Evolutionary conservation across 2,329 filamentous ascomycete genomes (phyloP).

Genomic region (Alternaria rosae): DNA sequence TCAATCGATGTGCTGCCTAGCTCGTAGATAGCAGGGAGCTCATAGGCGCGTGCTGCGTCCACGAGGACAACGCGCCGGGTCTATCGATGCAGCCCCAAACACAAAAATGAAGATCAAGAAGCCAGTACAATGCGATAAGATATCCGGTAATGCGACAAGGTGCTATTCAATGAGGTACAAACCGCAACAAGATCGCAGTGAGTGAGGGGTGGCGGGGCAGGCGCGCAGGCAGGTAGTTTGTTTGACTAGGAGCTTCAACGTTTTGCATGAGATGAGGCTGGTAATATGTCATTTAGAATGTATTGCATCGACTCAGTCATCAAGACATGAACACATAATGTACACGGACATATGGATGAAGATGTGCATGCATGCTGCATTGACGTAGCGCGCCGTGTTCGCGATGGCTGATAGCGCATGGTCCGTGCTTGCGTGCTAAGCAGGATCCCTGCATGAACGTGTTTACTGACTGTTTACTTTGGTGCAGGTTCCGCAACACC

Average conservation of each 20-base stretch:
- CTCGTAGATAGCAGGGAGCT: conserved; percentile 16
- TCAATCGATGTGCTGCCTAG: conserved; percentile 16
- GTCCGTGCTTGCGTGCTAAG: conserved; percentile 2
- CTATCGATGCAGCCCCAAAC: neutral
- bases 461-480: conserved; percentile 34
- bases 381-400: conserved; percentile 17
- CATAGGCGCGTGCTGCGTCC: conserved; percentile 31
- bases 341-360: neutral
- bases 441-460: conserved; percentile 10
- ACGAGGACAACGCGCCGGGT: conserved; percentile 27
- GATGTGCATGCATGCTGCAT: conserved; percentile 9
- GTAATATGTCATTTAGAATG: neutral
- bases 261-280: neutral
- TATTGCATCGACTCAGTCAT: neutral
- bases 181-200: conserved; percentile 2
- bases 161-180: neutral
- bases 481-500: conserved; percentile 17
- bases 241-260: neutral
- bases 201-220: conserved; percentile 25
- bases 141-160: neutral
- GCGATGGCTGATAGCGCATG: neutral
- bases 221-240: conserved; percentile 1
- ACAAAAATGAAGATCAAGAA: neutral
- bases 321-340: neutral
- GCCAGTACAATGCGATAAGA: neutral